Evolutionary conservation across 768 basidiomycete genomes (phyloP).

Genomic region (Russula olivacea): DNA sequence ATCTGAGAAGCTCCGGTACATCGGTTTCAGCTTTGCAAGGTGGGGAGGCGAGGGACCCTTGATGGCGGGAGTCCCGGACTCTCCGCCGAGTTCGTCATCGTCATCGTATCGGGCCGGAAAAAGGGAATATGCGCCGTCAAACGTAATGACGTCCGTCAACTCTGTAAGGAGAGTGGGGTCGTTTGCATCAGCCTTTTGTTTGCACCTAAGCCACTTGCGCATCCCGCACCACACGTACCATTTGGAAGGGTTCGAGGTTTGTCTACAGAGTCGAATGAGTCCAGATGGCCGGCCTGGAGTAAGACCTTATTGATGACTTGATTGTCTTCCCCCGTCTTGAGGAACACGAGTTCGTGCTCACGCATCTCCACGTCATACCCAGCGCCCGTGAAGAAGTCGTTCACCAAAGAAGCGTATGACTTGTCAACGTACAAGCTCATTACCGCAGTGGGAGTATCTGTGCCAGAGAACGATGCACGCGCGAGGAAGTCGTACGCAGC

Average conservation of each 20-base stretch:
- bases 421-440: slow-evolving; percentile 14
- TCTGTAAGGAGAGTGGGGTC: not conserved
- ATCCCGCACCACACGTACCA: not conserved
- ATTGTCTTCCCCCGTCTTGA: not conserved
- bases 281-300: not conserved
- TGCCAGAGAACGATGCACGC: not conserved
- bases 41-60: not conserved
- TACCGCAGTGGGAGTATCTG: not conserved
- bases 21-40: not conserved
- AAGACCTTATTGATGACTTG: not conserved
- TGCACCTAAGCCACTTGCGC: not conserved
- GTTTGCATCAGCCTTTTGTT: not conserved
- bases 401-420: not conserved
- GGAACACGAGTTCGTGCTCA: not conserved
- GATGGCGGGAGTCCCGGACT: not conserved
- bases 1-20: slow-evolving; percentile 15
- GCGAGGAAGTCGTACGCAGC: slow-evolving; percentile 13
- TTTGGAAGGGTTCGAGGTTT: not conserved
- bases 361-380: slow-evolving; percentile 5
- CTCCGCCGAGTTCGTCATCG: not conserved
- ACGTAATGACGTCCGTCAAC: slow-evolving; percentile 14
- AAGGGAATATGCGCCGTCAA: slow-evolving; percentile 18
- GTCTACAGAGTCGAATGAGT: slow-evolving; percentile 8
- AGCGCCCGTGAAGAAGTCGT: slow-evolving; percentile 2
- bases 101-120: slow-evolving; percentile 13